Evolutionary conservation across 306 rosid species (phyloP).

Genomic region (Rosa multiflora): DNA sequence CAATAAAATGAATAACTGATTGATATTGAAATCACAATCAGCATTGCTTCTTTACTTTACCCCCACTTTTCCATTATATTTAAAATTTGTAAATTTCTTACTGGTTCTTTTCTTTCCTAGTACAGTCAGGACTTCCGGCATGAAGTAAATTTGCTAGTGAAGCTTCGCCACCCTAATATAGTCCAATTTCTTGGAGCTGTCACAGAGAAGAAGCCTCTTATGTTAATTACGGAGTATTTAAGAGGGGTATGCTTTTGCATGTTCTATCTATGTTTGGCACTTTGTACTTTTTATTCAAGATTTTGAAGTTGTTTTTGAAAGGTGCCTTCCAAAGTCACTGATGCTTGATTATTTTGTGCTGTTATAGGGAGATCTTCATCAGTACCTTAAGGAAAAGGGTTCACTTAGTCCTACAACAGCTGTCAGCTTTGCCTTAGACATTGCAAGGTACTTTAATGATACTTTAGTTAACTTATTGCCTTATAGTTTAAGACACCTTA

Average conservation of each 20-base stretch:
- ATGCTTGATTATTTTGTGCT: conserved; percentile 23
- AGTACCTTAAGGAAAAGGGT: conserved; percentile 85
- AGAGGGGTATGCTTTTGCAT: conserved; percentile 70
- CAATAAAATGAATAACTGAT: no score
- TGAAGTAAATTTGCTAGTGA: conserved; percentile 93
- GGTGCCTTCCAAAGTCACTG: conserved; percentile 26
- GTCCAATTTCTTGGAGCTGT: conserved; percentile 99
- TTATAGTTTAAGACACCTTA: background rate
- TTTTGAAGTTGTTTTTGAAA: conserved; percentile 17
- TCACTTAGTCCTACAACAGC: conserved; percentile 68
- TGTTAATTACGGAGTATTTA: conserved; percentile 92
- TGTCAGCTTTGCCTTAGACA: conserved; percentile 77
- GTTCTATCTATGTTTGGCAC: background rate
- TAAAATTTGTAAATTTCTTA: background rate
- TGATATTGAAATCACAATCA: background rate
- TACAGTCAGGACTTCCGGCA: conserved; percentile 95
- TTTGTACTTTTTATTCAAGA: conserved; percentile 8
- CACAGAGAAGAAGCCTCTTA: conserved; percentile 90
- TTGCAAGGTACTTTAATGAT: conserved; percentile 58
- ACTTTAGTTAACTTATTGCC: background rate
- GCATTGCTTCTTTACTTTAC: conserved; percentile 23
- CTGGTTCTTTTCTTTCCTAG: conserved; percentile 19
- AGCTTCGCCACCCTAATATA: conserved; percentile 97
- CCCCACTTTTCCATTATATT: background rate
- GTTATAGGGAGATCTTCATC: conserved; percentile 90